A percentile compares a stretch with the other conserved stretches of the same genome.
These are phyloP conservation scores for Knoxia roxburghii DNA, from an alignment of 257 asterid species.

Conservation along the genomic window DNA sequence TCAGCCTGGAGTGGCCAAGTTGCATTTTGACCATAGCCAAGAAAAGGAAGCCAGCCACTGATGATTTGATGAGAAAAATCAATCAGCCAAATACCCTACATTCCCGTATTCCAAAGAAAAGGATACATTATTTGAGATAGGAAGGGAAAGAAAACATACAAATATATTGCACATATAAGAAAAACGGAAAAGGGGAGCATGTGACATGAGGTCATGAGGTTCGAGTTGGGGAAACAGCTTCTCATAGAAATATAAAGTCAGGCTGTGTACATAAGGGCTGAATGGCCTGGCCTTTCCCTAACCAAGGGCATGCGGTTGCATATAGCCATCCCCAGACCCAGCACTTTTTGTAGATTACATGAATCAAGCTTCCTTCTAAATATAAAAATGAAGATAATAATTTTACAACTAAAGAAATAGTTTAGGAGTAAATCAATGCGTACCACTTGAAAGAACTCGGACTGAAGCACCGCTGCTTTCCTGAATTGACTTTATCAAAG, in stretches of 20 bases:
- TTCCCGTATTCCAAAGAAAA: neutral
- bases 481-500: constrained; percentile 66
- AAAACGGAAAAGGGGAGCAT: no score
- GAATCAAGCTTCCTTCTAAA: no score
- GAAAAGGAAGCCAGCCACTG: neutral
- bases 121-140: neutral
- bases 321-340: no score
- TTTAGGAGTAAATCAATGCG: constrained; percentile 3
- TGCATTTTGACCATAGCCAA: neutral
- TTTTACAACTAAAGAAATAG: neutral
- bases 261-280: no score
- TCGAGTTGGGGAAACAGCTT: no score
- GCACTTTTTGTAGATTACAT: no score
- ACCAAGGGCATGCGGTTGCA: no score
- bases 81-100: neutral
- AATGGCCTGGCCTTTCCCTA: no score
- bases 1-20: neutral
- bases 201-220: no score
- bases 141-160: neutral
- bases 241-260: no score
- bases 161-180: neutral
- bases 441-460: constrained; percentile 62
- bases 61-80: neutral
- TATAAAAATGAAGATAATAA: neutral
- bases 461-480: constrained; percentile 61